These are phyloP conservation scores for Boletus sp. DNA, from an alignment of 1,284 basidiomycete species.

Conservation along the genomic window DNA sequence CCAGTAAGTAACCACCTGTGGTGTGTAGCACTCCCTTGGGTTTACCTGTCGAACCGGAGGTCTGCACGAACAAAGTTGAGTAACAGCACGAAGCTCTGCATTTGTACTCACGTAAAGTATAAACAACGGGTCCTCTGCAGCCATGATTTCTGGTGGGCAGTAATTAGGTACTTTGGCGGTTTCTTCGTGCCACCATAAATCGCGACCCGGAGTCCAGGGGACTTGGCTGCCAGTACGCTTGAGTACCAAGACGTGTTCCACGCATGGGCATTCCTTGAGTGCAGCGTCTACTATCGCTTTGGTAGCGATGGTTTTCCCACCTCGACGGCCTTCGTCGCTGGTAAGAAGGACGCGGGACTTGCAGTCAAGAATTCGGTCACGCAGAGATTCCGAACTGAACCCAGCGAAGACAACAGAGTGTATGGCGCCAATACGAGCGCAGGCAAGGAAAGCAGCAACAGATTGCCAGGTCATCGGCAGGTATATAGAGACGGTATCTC, in stretches of 20 bases:
- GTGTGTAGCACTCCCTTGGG: slow-evolving; percentile 97
- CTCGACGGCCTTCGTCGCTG: slow-evolving; percentile 91
- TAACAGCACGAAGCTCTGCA: slow-evolving; percentile 1
- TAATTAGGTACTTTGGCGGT: slow-evolving; percentile 80
- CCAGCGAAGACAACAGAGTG: slow-evolving; percentile 99
- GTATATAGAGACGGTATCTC: slow-evolving; percentile 92
- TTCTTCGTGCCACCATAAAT: slow-evolving; percentile 98
- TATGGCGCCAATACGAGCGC: slow-evolving; percentile 93
- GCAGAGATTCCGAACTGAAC: slow-evolving; percentile 94
- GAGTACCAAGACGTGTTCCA: slow-evolving; percentile 91
- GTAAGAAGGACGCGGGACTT: slow-evolving; percentile 89
- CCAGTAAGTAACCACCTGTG: slow-evolving; percentile 90
- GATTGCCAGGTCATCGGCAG: slow-evolving; percentile 91
- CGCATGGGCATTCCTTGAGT: slow-evolving; percentile 77
- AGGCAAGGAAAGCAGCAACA: slow-evolving; percentile 93
- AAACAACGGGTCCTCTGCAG: slow-evolving; percentile 92
- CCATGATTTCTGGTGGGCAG: slow-evolving; percentile 86
- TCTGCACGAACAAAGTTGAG: slow-evolving; percentile 41
- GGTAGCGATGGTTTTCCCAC: slow-evolving; percentile 93
- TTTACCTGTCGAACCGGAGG: slow-evolving; percentile 93
- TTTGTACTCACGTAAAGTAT: slow-evolving; percentile 85
- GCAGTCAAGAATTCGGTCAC: slow-evolving; percentile 92
- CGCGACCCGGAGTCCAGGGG: slow-evolving; percentile 81
- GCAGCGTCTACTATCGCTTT: slow-evolving; percentile 96
- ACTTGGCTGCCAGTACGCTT: slow-evolving; percentile 85